Percentiles rank a stretch among this genome's conserved stretches.
phyloP scores from a whole-genome alignment of 1,139 yeast genomes.

The Kodamaea anthophila region DNA sequence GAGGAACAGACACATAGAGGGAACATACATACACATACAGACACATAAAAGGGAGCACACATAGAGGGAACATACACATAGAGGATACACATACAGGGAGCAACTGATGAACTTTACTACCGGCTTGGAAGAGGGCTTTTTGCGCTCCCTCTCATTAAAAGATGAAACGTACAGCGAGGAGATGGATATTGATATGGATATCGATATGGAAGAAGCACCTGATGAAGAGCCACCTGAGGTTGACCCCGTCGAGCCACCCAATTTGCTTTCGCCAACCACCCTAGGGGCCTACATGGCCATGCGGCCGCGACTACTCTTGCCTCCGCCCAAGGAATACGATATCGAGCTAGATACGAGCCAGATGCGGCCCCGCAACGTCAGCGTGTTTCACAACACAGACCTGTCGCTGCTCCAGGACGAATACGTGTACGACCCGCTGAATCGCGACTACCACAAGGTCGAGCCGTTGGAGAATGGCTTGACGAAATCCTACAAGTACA shows the following conservation, averaged over 20 bases:
- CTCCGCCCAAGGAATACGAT: slow-evolving; percentile 18
- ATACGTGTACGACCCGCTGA: slow-evolving; percentile 18
- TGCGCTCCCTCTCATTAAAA: slow-evolving; percentile 23
- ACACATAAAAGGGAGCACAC: too few species aligned
- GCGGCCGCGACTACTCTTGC: slow-evolving; percentile 19
- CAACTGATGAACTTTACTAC: slow-evolving; percentile 3
- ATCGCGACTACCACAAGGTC: slow-evolving; percentile 14
- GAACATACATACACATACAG: too few species aligned
- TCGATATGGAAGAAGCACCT: neutral
- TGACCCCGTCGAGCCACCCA: slow-evolving; percentile 3
- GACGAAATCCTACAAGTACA: slow-evolving; percentile 10
- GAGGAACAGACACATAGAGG: too few species aligned
- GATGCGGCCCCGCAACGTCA: slow-evolving; percentile 9
- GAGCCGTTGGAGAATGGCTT: slow-evolving; percentile 8
- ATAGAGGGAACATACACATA: too few species aligned
- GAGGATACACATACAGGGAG: too few species aligned
- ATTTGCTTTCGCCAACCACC: slow-evolving; percentile 29
- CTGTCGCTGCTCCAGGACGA: slow-evolving; percentile 14
- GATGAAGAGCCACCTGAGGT: neutral
- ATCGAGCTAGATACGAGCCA: slow-evolving; percentile 19
- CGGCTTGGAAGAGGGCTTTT: slow-evolving; percentile 22
- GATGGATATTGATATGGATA: slow-evolving; percentile 4
- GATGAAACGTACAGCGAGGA: slow-evolving; percentile 11
- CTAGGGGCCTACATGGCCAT: slow-evolving; percentile 37
- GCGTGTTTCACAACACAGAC: slow-evolving; percentile 6